Evolutionary conservation across 257 asterid species (phyloP), one percentile per base, ranked within the genome.

Genomic region (Knoxia roxburghii): DNA sequence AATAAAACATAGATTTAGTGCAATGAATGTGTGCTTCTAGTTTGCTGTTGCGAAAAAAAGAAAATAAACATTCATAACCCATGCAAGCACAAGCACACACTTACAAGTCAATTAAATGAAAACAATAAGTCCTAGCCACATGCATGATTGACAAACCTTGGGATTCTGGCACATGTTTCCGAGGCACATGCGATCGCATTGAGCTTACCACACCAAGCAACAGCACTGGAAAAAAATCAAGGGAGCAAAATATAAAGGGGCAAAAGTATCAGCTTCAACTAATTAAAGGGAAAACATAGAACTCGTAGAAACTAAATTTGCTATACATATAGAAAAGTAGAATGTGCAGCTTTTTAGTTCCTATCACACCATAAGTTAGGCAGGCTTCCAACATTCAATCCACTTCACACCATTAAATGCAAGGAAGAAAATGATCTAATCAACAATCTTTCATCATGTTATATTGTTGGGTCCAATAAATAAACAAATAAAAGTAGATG

Each of bases 131-230:
- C 7, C 43, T 26, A 72, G 24, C 11, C 14, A 15, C 46, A 51
- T 2, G 5, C 58, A 12, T 45, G 64, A 51, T 35, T 43, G 23
- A 32, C 84, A 67, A 64, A 94, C 99, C 99, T 94, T 32, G 99
- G 99, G 67, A 90, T 90, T 77, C 97, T 82, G 20, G 99, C 97
- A 82, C 99, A 94, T 17, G 99, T 94, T 84, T 94, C 99, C 27
- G 99, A 86, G 30, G 99, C 97, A 82, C 97, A 90, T 56, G 99
- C 99, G 70, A 94, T 83, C 52, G 93, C 87, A 78, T 94, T 94
- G 77, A 94, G 81, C 85, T 90, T 94, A 67, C 96, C 96, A 51
- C 99, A 94, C 99, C 99, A 94, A 58, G 99, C 96, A 78, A 88
- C 95, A 68, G 91, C 95, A 84, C 99, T 94, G 83, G 79, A 76